Evolutionary conservation across 257 asterid genomes (phyloP).

Genomic region (Nicotiana tomentosiformis): DNA sequence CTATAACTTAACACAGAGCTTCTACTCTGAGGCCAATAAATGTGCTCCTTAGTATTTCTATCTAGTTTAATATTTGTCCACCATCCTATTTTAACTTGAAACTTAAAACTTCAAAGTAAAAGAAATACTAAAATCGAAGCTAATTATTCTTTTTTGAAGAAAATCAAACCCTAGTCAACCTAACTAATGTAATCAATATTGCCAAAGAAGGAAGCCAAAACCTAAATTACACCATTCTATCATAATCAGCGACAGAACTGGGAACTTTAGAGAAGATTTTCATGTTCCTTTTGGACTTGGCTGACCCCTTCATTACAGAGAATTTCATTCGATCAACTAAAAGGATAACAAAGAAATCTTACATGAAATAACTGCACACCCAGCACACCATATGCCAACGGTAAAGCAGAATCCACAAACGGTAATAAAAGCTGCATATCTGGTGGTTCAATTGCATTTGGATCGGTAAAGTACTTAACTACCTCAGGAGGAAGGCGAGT

Average conservation of each 20-base stretch:
- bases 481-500: slow-evolving; percentile 90
- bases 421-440: slow-evolving; percentile 82
- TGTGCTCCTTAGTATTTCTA: background rate
- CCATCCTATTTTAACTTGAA: background rate
- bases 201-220: background rate
- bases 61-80: background rate
- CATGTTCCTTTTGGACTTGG: background rate
- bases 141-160: background rate
- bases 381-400: slow-evolving; percentile 85
- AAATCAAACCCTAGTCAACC: background rate
- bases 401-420: slow-evolving; percentile 86
- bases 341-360: slow-evolving; percentile 24
- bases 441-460: slow-evolving; percentile 89
- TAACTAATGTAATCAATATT: background rate
- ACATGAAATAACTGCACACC: slow-evolving; percentile 86
- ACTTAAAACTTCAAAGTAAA: background rate
- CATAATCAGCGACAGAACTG: background rate
- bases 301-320: background rate
- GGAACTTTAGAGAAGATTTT: background rate
- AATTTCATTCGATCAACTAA: slow-evolving; percentile 3
- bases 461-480: slow-evolving; percentile 87
- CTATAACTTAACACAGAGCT: background rate
- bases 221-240: background rate
- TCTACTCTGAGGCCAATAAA: background rate
- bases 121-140: background rate